Evolutionary conservation across 306 rosid genomes (phyloP).

Genomic region (Quercus gilva): DNA sequence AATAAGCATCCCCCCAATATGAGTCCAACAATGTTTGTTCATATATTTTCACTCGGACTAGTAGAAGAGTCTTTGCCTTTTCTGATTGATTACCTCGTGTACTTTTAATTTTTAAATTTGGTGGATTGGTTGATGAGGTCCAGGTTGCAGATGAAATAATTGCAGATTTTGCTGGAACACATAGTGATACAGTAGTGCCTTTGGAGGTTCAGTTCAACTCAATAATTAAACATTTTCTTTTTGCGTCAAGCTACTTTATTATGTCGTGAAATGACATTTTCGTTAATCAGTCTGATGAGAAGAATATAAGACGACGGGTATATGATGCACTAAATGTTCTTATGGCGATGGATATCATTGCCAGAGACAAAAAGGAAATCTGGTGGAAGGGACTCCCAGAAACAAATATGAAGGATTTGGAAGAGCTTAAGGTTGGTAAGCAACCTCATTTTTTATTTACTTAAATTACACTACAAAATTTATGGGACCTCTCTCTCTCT

Average conservation of each 20-base stretch:
- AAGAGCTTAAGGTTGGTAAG: slow-evolving; percentile 25
- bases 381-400: slow-evolving; percentile 37
- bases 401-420: slow-evolving; percentile 8
- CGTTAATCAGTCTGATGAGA: slow-evolving; percentile 25
- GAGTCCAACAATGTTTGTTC: neutral
- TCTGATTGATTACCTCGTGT: neutral
- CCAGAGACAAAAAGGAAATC: slow-evolving; percentile 32
- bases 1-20: neutral
- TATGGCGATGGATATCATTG: slow-evolving; percentile 34
- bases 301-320: slow-evolving; percentile 32
- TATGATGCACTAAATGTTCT: slow-evolving; percentile 42
- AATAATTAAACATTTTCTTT: neutral
- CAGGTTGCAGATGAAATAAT: slow-evolving; percentile 41
- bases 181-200: neutral
- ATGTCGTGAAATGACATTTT: neutral
- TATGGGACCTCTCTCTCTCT: neutral
- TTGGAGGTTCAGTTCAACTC: slow-evolving; percentile 25
- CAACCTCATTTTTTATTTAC: neutral
- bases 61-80: neutral
- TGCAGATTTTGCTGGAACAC: slow-evolving; percentile 15
- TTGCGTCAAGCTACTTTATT: neutral
- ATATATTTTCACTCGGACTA: neutral
- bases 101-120: neutral
- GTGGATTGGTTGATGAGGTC: neutral
- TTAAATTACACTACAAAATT: neutral